phyloP scores from a whole-genome alignment of 139 green algal genomes.

The Coelastrella sp. region DNA sequence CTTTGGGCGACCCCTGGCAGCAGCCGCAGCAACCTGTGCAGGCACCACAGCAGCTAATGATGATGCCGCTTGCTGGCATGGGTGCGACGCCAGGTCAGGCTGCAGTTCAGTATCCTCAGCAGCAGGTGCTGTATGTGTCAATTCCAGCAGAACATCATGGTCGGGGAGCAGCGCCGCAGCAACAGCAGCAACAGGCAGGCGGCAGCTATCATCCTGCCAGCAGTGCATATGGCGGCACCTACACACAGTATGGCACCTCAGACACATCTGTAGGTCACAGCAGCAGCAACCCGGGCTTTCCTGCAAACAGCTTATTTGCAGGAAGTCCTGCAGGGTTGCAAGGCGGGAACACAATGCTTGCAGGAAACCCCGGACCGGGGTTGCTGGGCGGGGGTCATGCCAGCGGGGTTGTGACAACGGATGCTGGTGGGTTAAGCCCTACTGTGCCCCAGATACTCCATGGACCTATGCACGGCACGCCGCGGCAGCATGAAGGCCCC shows the following conservation, averaged over 20 bases:
- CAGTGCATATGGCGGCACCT: background rate
- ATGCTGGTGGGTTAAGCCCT: background rate
- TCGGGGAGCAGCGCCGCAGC: slow-evolving; percentile 16
- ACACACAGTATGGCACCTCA: background rate
- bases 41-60: slow-evolving; percentile 7
- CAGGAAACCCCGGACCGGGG: background rate
- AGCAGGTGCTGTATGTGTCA: slow-evolving; percentile 10
- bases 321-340: background rate
- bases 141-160: background rate
- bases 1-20: background rate
- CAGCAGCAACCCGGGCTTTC: background rate
- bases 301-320: background rate
- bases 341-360: background rate
- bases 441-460: background rate
- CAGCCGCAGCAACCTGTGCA: background rate
- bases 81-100: background rate
- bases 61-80: background rate
- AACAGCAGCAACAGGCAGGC: background rate
- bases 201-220: background rate
- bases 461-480: background rate
- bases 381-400: background rate
- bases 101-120: background rate
- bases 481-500: background rate
- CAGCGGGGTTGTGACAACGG: background rate
- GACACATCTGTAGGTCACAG: too few relatives aligned